Evolutionary conservation across 2,329 filamentous ascomycete genomes (phyloP).

Genomic region (Venturiaceae sp.): DNA sequence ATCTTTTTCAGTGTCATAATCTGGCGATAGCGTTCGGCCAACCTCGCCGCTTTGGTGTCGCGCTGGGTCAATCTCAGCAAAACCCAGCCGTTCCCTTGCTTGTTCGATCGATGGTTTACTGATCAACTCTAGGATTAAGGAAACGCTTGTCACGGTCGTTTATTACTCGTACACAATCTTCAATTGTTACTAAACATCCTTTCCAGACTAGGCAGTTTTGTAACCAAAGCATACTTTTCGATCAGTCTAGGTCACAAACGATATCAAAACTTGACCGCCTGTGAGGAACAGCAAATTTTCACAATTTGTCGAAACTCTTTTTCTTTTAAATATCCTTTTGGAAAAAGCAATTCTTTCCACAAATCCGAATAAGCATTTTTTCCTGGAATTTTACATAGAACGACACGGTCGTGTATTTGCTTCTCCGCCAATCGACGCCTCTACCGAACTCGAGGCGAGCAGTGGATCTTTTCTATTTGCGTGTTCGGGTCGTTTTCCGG

Average conservation of each 20-base stretch:
- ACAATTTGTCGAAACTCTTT: too few relatives aligned
- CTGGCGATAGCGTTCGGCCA: neutral
- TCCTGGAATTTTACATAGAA: neutral
- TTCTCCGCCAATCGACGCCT: neutral
- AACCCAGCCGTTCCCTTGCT: neutral
- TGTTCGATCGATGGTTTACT: neutral
- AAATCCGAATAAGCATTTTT: neutral
- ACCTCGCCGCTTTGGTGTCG: neutral
- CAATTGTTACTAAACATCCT: too few relatives aligned
- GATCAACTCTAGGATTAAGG: neutral
- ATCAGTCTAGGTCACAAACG: too few relatives aligned
- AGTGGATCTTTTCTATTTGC: neutral
- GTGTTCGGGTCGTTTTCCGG: neutral
- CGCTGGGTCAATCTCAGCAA: neutral
- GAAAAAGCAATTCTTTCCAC: neutral
- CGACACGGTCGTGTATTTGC: neutral
- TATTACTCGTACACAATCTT: too few relatives aligned
- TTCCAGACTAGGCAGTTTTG: too few relatives aligned
- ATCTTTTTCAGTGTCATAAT: neutral
- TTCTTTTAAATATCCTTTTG: too few relatives aligned
- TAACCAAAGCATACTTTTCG: too few relatives aligned
- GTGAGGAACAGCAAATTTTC: neutral
- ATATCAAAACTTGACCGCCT: neutral
- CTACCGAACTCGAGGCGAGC: neutral
- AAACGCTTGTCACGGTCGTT: too few relatives aligned